Conservation (phyloP, 75 land plant genomes). For the Picea glauca region DNA sequence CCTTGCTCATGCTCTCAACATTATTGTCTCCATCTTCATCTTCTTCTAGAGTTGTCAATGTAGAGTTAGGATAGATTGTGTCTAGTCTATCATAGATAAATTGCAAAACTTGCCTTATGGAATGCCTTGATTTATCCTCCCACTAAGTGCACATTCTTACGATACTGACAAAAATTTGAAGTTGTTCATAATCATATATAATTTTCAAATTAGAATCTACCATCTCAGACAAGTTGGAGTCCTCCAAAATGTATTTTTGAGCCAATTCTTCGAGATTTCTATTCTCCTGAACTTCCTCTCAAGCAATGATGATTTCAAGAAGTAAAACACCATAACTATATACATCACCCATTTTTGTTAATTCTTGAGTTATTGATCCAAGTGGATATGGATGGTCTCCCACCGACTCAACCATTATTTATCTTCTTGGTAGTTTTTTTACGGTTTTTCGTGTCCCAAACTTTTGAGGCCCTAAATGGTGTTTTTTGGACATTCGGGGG, state of each 20-base stretch:
- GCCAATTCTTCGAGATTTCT: slow-evolving; percentile 40
- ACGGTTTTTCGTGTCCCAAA: too few species aligned
- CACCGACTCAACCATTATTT: too few species aligned
- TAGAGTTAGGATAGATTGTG: slow-evolving; percentile 10
- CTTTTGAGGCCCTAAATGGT: too few species aligned
- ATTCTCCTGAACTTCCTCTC: slow-evolving; percentile 4
- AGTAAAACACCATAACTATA: too few species aligned
- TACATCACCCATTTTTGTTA: too few species aligned
- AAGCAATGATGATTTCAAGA: too few species aligned
- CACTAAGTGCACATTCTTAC: slow-evolving; percentile 27
- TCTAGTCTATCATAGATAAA: slow-evolving; percentile 20
- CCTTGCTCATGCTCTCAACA: slow-evolving; percentile 21
- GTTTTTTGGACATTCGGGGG: too few species aligned
- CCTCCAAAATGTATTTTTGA: slow-evolving; percentile 29
- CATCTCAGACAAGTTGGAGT: slow-evolving; percentile 16
- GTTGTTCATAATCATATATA: slow-evolving; percentile 22
- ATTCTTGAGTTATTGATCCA: too few species aligned
- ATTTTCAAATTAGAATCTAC: slow-evolving; percentile 27
- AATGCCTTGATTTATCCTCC: slow-evolving; percentile 18
- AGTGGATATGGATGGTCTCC: too few species aligned
- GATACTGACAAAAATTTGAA: slow-evolving; percentile 16
- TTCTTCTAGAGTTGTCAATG: slow-evolving; percentile 5
- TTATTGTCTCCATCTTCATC: slow-evolving; percentile 36
- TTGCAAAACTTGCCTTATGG: slow-evolving; percentile 21
- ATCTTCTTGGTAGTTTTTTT: too few species aligned